phyloP scores from a whole-genome alignment of 768 basidiomycete species.

The Lactarius hengduanensis region DNA sequence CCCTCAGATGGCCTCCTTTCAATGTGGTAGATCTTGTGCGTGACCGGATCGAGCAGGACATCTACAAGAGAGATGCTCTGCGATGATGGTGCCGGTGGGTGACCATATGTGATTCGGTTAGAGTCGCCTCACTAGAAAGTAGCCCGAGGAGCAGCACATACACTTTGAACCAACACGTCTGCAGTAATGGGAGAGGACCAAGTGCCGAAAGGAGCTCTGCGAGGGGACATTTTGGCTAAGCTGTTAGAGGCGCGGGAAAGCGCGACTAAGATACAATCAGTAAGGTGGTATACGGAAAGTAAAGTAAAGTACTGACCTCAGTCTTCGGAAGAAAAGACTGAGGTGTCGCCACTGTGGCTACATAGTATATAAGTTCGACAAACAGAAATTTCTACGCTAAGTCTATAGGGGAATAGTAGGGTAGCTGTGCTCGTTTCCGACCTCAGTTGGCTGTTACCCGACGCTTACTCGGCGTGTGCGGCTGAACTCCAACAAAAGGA shows the following conservation, averaged over 20 bases:
- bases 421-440: no score
- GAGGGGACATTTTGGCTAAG: not conserved
- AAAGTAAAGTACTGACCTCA: no score
- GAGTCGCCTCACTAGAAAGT: not conserved
- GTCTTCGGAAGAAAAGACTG: no score
- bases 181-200: constrained; percentile 28
- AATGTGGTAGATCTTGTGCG: constrained; percentile 49
- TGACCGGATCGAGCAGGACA: constrained; percentile 52
- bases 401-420: no score
- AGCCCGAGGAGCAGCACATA: not conserved
- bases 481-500: not conserved
- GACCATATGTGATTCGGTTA: not conserved
- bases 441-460: no score
- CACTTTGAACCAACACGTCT: constrained; percentile 19
- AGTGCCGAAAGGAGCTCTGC: constrained; percentile 23
- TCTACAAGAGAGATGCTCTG: constrained; percentile 40
- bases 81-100: not conserved
- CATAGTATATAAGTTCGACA: no score
- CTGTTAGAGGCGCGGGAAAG: no score
- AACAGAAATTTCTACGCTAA: no score
- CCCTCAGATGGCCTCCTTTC: constrained; percentile 59
- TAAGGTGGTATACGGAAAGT: no score
- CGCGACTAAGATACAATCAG: no score
- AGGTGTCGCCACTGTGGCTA: no score
- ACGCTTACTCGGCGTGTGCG: no score